Conservation (phyloP, 2,329 filamentous ascomycete genomes). For the Hortaea werneckii region DNA sequence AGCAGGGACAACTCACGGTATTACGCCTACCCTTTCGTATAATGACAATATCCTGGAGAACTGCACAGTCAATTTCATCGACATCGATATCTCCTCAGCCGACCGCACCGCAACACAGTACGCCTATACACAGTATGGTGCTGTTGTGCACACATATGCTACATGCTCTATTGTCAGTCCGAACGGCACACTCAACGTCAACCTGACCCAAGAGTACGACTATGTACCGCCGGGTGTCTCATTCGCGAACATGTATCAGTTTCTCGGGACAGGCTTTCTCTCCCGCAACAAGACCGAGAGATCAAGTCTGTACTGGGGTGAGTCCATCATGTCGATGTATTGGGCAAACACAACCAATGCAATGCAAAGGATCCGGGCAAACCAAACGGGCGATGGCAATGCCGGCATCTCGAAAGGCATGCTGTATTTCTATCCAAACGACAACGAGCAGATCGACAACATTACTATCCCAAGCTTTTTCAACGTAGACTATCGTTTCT, state of each 20-base stretch:
- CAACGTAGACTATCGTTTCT: conserved; percentile 5
- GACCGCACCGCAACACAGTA: conserved; percentile 5
- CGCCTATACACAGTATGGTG: conserved; percentile 4
- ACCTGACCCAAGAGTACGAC: conserved; percentile 7
- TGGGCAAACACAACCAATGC: conserved; percentile 3
- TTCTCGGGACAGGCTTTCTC: conserved; percentile 5
- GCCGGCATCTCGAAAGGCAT: conserved; percentile 6
- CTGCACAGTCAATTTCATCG: conserved; percentile 7
- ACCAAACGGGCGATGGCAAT: conserved; percentile 4
- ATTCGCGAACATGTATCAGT: conserved; percentile 3
- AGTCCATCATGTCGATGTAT: conserved; percentile 8
- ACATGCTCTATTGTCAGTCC: conserved; percentile 6
- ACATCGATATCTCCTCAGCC: conserved; percentile 5
- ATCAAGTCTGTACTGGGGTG: conserved; percentile 10
- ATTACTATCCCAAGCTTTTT: conserved; percentile 7
- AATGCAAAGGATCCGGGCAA: conserved; percentile 3
- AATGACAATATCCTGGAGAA: conserved; percentile 8
- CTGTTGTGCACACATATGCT: conserved; percentile 4
- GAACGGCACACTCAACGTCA: conserved; percentile 3
- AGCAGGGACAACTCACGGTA: not conserved
- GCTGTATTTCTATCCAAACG: conserved; percentile 5
- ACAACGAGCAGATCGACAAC: conserved; percentile 1
- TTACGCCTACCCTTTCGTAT: conserved; percentile 8
- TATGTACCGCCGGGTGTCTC: conserved; percentile 3
- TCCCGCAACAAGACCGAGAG: conserved; percentile 1